Conservation (phyloP, 768 basidiomycete species). For the Pleurotus djamor region DNA sequence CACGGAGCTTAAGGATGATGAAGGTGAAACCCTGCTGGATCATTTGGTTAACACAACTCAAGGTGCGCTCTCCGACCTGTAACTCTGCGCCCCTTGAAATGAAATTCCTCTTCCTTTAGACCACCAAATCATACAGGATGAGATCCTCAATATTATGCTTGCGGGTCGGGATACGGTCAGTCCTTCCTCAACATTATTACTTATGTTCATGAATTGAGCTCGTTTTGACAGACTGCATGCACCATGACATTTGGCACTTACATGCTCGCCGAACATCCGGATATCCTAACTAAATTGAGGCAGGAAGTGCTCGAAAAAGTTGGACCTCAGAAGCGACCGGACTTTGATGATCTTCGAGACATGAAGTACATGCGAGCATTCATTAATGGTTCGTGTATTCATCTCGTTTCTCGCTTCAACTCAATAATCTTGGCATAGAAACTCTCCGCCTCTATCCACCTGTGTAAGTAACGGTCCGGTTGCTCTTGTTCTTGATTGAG, state of each 20-base stretch:
- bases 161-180: constrained; percentile 58
- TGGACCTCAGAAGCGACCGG: constrained; percentile 45
- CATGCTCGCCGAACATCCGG: constrained; percentile 49
- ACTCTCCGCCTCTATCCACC: constrained; percentile 32
- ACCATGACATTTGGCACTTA: constrained; percentile 41
- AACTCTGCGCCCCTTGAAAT: too few relatives aligned
- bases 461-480: constrained; percentile 15
- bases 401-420: not conserved
- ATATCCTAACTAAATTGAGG: constrained; percentile 43
- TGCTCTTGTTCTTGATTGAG: not conserved
- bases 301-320: constrained; percentile 55
- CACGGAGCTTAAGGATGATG: constrained; percentile 16
- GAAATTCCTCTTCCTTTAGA: constrained; percentile 19
- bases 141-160: constrained; percentile 50
- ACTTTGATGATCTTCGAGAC: constrained; percentile 53
- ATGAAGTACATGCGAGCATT: constrained; percentile 68
- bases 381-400: constrained; percentile 47
- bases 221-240: constrained; percentile 25
- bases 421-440: constrained; percentile 16
- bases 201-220: not conserved
- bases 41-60: constrained; percentile 41
- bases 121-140: constrained; percentile 38
- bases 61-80: constrained; percentile 20
- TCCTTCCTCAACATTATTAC: not conserved
- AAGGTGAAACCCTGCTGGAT: constrained; percentile 38